These are phyloP conservation scores for Diaporthe australafricana DNA, from an alignment of 2,329 filamentous ascomycete species.

Conservation along the genomic window DNA sequence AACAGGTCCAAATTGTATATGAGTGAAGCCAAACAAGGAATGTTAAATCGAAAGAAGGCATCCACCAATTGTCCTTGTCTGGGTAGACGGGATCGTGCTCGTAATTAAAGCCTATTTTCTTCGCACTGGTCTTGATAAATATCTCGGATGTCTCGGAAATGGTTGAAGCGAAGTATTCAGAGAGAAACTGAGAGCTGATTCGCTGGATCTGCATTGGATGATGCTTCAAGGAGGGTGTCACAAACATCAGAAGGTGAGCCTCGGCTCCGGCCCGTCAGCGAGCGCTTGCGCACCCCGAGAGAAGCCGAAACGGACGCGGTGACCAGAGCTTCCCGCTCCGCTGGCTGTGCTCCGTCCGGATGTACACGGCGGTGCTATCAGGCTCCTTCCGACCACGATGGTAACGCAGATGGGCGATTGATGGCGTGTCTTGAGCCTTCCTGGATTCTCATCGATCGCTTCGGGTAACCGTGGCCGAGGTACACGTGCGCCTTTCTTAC, in stretches of 20 bases:
- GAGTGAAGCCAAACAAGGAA: too few relatives aligned
- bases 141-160: too few relatives aligned
- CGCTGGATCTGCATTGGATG: too few relatives aligned
- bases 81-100: too few relatives aligned
- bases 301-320: not conserved
- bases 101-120: too few relatives aligned
- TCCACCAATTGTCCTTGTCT: too few relatives aligned
- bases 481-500: not conserved
- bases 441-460: not conserved
- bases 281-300: not conserved
- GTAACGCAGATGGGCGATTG: not conserved
- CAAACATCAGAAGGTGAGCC: not conserved
- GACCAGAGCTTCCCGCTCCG: not conserved
- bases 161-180: too few relatives aligned
- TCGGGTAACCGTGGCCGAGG: not conserved
- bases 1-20: too few relatives aligned
- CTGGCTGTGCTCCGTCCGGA: not conserved
- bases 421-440: not conserved
- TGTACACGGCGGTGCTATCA: not conserved
- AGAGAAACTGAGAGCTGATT: too few relatives aligned
- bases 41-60: too few relatives aligned
- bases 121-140: too few relatives aligned
- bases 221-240: too few relatives aligned
- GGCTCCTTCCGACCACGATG: not conserved
- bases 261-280: not conserved